These are phyloP conservation scores for Nemania sp. DNA, from an alignment of 2,329 filamentous ascomycete genomes.

Conservation along the genomic window DNA sequence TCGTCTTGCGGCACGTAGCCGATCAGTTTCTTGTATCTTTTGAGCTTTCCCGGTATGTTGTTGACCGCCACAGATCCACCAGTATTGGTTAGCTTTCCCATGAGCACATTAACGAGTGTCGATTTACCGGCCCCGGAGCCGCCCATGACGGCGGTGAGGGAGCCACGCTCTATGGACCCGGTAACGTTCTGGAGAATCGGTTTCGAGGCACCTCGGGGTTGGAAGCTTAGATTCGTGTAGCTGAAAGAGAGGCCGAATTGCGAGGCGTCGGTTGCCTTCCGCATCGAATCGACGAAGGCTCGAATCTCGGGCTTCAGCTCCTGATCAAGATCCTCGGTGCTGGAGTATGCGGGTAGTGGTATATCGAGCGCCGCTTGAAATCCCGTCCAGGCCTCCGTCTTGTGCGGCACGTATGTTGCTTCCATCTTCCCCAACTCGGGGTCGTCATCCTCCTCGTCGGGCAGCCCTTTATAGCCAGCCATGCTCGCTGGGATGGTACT, in stretches of 20 bases:
- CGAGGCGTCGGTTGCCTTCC: constrained; percentile 54
- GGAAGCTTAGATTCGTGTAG: constrained; percentile 55
- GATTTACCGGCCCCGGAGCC: constrained; percentile 64
- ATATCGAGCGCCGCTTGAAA: constrained; percentile 46
- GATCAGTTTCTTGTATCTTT: constrained; percentile 61
- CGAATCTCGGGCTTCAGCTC: constrained; percentile 48
- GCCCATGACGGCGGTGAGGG: constrained; percentile 63
- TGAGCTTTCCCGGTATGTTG: constrained; percentile 52
- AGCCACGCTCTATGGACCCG: constrained; percentile 57
- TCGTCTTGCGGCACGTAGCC: constrained; percentile 67
- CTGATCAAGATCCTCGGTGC: constrained; percentile 39
- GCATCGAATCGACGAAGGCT: constrained; percentile 58
- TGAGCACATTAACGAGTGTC: constrained; percentile 64
- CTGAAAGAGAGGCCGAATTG: constrained; percentile 59
- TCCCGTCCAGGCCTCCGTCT: constrained; percentile 38
- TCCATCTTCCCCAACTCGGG: constrained; percentile 44
- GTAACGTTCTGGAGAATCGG: constrained; percentile 59
- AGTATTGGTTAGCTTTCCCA: constrained; percentile 60
- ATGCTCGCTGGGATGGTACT: constrained; percentile 39
- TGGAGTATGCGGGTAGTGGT: constrained; percentile 34
- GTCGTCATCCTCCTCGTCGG: constrained; percentile 39
- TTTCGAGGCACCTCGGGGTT: constrained; percentile 49
- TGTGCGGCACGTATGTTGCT: constrained; percentile 39
- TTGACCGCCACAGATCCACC: constrained; percentile 57
- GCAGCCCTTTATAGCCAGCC: constrained; percentile 44